phyloP scores from a whole-genome alignment of 805 yeast species.

The Wickerhamomyces alni region DNA sequence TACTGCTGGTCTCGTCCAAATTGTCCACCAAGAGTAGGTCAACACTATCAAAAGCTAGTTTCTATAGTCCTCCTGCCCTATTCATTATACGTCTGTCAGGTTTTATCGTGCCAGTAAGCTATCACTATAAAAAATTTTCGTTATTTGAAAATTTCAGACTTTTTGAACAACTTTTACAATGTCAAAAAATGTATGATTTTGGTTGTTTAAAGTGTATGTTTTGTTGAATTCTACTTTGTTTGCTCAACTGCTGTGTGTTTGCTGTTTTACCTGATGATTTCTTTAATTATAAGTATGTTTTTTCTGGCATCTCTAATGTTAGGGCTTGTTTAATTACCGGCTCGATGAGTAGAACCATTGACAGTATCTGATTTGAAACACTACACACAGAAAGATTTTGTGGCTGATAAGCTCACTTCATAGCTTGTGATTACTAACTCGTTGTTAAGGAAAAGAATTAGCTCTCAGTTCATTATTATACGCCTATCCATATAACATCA shows the following conservation, averaged over 20 bases:
- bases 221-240: background rate
- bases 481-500: too few relatives aligned
- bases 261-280: slow-evolving; percentile 17
- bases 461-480: too few relatives aligned
- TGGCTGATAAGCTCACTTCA: background rate
- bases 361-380: slow-evolving; percentile 53
- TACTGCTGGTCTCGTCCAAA: too few relatives aligned
- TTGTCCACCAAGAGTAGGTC: too few relatives aligned
- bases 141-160: background rate
- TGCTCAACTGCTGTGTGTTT: background rate
- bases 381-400: background rate
- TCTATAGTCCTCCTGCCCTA: background rate
- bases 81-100: background rate
- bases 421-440: background rate
- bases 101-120: background rate
- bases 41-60: too few relatives aligned
- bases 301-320: slow-evolving; percentile 95
- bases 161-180: too few relatives aligned
- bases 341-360: slow-evolving; percentile 73
- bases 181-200: too few relatives aligned
- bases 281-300: slow-evolving; percentile 32
- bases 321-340: slow-evolving; percentile 55
- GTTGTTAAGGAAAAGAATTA: too few relatives aligned
- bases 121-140: background rate
- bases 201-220: background rate